These are phyloP conservation scores for Daldinia decipiens DNA, from an alignment of 495 filamentous ascomycete species.

Conservation along the genomic window DNA sequence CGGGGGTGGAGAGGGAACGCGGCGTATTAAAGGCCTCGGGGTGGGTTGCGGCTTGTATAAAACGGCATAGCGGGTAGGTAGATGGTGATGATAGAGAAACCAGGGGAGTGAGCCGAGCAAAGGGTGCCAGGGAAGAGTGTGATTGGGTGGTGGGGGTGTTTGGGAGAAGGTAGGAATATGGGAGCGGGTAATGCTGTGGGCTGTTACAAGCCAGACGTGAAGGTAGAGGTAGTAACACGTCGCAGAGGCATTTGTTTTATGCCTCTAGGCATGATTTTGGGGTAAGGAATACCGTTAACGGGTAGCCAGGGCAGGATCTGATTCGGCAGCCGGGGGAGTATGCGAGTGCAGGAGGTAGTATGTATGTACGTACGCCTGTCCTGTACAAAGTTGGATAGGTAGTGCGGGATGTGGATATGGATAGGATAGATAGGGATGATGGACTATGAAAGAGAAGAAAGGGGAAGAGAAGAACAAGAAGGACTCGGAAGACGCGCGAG, in stretches of 20 bases:
- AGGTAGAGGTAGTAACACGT: conserved; percentile 53
- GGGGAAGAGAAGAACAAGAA: conserved; percentile 25
- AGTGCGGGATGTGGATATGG: conserved; percentile 49
- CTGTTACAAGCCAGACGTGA: conserved; percentile 48
- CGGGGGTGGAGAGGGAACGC: conserved; percentile 45
- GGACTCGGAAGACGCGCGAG: conserved; percentile 25
- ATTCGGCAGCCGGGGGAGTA: conserved; percentile 34
- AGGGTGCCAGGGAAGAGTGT: conserved; percentile 38
- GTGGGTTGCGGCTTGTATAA: conserved; percentile 44
- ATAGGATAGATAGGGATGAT: conserved; percentile 31
- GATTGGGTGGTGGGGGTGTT: conserved; percentile 42
- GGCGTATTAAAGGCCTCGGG: conserved; percentile 48
- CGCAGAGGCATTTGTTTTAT: conserved; percentile 52
- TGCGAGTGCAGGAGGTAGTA: conserved; percentile 40
- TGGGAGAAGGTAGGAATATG: conserved; percentile 36
- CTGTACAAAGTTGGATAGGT: conserved; percentile 50
- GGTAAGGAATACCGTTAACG: conserved; percentile 31
- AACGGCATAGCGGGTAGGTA: conserved; percentile 43
- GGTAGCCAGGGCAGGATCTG: conserved; percentile 27
- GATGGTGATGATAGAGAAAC: conserved; percentile 49
- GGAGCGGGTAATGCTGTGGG: conserved; percentile 48
- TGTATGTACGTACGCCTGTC: conserved; percentile 44
- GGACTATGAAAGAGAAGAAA: conserved; percentile 28
- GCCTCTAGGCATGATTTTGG: conserved; percentile 38
- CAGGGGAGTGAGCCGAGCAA: conserved; percentile 50